Evolutionary conservation across 2,329 filamentous ascomycete genomes (phyloP).

Genomic region (Sporothrix protearum): DNA sequence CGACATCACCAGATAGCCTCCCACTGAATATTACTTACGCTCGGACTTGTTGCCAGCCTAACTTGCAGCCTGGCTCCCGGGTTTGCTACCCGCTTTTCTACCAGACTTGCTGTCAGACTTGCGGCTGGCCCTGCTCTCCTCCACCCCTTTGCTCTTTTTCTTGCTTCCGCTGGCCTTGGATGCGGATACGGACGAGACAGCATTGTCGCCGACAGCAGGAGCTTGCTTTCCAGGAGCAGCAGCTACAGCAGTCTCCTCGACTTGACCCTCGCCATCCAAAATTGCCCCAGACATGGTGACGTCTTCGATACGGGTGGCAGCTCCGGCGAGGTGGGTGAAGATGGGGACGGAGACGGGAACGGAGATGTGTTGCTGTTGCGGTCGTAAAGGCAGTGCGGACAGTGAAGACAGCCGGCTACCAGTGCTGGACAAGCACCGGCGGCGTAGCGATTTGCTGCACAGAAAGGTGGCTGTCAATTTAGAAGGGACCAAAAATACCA

Average conservation of each 20-base stretch:
- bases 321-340: background rate
- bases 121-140: background rate
- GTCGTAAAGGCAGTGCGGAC: background rate
- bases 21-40: background rate
- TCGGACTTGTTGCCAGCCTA: background rate
- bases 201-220: background rate
- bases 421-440: background rate
- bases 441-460: background rate
- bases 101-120: background rate
- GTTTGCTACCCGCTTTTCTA: background rate
- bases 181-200: background rate
- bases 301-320: background rate
- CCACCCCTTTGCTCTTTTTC: background rate
- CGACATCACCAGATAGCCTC: background rate
- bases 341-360: no score
- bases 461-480: background rate
- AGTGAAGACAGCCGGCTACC: background rate
- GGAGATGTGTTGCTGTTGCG: no score
- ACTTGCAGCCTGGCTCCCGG: background rate
- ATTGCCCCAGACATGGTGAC: background rate
- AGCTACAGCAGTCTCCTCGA: background rate
- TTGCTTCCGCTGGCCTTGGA: background rate
- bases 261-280: background rate
- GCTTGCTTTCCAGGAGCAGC: background rate
- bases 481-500: background rate